Evolutionary conservation across 345 rosid genomes (phyloP).

Genomic region (Gossypium australe): DNA sequence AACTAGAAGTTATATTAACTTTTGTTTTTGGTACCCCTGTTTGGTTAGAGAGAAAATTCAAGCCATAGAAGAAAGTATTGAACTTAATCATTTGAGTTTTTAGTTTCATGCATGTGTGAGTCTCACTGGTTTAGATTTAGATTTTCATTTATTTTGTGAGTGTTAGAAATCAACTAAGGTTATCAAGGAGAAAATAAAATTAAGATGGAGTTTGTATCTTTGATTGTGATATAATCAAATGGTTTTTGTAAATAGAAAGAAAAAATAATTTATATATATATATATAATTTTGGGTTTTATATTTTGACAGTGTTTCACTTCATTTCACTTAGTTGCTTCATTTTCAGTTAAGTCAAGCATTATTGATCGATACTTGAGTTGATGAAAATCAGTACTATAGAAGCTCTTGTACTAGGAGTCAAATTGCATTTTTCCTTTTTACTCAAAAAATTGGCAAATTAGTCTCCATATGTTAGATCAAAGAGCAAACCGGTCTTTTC

Average conservation of each 20-base stretch:
- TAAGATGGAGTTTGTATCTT: not conserved
- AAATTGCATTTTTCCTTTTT: too few species aligned
- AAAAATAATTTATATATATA: not conserved
- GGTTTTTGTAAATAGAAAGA: not conserved
- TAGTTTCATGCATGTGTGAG: not conserved
- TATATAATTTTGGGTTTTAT: not conserved
- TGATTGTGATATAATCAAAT: not conserved
- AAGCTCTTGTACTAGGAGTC: too few species aligned
- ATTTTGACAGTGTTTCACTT: not conserved
- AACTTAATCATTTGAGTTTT: not conserved
- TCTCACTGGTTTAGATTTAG: not conserved
- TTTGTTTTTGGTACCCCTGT: not conserved
- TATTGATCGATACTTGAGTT: not conserved
- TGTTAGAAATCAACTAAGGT: not conserved
- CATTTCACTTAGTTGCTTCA: not conserved
- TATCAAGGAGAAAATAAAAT: not conserved
- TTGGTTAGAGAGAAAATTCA: conserved; percentile 1
- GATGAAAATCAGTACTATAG: not conserved
- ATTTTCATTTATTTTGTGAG: not conserved
- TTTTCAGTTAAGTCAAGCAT: not conserved
- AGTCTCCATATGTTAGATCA: too few species aligned
- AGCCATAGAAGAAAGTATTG: not conserved
- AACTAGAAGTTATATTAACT: too few species aligned
- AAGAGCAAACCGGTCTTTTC: too few species aligned
- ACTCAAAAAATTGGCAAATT: too few species aligned